Evolutionary conservation across 805 yeast genomes (phyloP).

Genomic region (Yamadazyma ubonensis): DNA sequence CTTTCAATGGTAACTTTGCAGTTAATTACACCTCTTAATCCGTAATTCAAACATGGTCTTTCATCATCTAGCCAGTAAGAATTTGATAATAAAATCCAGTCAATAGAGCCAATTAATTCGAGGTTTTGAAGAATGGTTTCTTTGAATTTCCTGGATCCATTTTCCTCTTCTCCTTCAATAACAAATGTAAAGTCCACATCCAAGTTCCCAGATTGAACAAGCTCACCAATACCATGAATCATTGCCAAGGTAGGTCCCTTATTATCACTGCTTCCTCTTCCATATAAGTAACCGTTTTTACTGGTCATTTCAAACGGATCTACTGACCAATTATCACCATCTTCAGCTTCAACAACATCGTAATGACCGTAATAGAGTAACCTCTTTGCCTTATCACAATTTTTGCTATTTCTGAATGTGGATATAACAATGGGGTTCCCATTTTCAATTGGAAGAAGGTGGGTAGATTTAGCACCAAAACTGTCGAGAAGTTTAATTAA

Average conservation of each 20-base stretch:
- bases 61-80: conserved; percentile 92
- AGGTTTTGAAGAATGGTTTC: conserved; percentile 55
- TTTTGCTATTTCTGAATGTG: conserved; percentile 50
- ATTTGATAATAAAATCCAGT: conserved; percentile 87
- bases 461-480: conserved; percentile 68
- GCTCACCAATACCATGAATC: conserved; percentile 78
- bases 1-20: conserved; percentile 69
- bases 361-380: conserved; percentile 94
- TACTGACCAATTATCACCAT: conserved; percentile 63
- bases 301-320: conserved; percentile 78
- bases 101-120: conserved; percentile 57
- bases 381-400: conserved; percentile 24
- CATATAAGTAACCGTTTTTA: conserved; percentile 80
- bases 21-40: conserved; percentile 87
- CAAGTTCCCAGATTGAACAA: conserved; percentile 51
- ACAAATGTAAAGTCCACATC: conserved; percentile 75
- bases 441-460: conserved; percentile 66
- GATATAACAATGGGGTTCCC: conserved; percentile 89
- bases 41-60: conserved; percentile 91
- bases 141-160: conserved; percentile 85
- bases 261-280: conserved; percentile 91
- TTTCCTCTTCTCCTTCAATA: conserved; percentile 94
- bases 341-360: conserved; percentile 83
- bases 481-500: conserved; percentile 59
- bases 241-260: conserved; percentile 92